Base-by-base conservation (phyloP, 495 filamentous ascomycete species). In the Penicillium arizonense region DNA sequence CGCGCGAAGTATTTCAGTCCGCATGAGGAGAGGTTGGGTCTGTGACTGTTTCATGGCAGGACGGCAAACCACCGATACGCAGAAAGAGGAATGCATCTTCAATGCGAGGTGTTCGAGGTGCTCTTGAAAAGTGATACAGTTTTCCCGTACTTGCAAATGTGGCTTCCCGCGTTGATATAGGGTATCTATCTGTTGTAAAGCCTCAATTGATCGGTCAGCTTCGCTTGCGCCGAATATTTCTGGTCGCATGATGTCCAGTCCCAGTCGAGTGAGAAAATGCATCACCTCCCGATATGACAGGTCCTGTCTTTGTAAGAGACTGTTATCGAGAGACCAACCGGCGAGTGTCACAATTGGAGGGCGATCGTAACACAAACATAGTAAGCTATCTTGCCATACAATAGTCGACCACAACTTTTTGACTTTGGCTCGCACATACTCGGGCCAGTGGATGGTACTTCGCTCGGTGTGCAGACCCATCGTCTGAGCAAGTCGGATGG, bases 401-500 rank as follows among this genome's bases (percentile, higher is more conserved):
- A 64, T 61, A 32, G 60, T 62, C 2, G 61, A 67, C 69, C 69
- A 73, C 28, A 73, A 41, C 30, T 38, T 51, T 30, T 47, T 58
- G 3, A 61, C 63, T 33, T 64, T 70, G 8, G 21, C 35, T 48
- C 53, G 59, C 1, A 70, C 45, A 43, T 59, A 44, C 11, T 65
- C 68, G 0, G 68, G 68, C 48, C 57, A 61, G 26, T 66, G 53
- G 0, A 56, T 16, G 0, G 61, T 58, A 24, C 68, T 61, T 33
- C 50, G 57, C 16, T 66, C 63, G 1, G 64, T 69, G 36, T 73
- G 70, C 6, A 73, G 50, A 0, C 76, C 76, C 44, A 79, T 63
- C 1, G 74, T 76, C 44, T 79, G 75, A 28, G 75, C 74, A 20
- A 79, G 53, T 24, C 76, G 65, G 6, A 78, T 64, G 0, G 74